phyloP scores from a whole-genome alignment of 495 filamentous ascomycete species.

The Cryomyces minteri region DNA sequence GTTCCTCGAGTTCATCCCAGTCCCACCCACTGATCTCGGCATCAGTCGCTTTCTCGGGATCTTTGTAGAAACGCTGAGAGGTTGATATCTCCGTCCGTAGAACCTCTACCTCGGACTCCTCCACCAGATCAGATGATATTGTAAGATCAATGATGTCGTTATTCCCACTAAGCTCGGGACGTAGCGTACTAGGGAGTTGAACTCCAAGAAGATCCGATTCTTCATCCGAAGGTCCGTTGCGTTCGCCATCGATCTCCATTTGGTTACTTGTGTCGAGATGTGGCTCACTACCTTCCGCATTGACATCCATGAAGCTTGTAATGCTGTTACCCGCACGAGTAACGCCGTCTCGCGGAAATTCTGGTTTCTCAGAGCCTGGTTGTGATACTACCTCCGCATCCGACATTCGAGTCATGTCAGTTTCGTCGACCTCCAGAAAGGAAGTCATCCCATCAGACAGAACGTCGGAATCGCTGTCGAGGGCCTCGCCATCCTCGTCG shows the following conservation, averaged over 20 bases:
- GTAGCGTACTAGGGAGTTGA: neutral
- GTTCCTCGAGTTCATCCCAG: conserved; percentile 4
- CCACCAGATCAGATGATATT: neutral
- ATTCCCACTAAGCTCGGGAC: neutral
- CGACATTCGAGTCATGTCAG: neutral
- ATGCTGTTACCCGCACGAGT: neutral
- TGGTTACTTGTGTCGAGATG: neutral
- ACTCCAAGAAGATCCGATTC: neutral
- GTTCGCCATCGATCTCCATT: neutral
- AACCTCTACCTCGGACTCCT: too few relatives aligned
- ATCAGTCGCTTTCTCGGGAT: neutral
- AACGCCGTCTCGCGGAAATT: too few relatives aligned
- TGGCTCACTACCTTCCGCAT: neutral
- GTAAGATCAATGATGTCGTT: conserved; percentile 6
- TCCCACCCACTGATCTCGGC: conserved; percentile 11
- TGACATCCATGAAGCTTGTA: neutral
- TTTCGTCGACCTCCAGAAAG: neutral
- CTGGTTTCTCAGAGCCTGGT: too few relatives aligned
- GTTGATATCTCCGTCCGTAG: too few relatives aligned
- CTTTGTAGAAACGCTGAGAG: neutral
- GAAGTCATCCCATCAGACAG: conserved; percentile 4
- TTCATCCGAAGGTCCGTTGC: neutral
- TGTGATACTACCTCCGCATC: neutral
- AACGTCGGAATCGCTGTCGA: conserved; percentile 1
- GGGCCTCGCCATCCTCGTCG: conserved; percentile 5